Conservation (phyloP, 495 filamentous ascomycete species). For the Glarea lozoyensis region DNA sequence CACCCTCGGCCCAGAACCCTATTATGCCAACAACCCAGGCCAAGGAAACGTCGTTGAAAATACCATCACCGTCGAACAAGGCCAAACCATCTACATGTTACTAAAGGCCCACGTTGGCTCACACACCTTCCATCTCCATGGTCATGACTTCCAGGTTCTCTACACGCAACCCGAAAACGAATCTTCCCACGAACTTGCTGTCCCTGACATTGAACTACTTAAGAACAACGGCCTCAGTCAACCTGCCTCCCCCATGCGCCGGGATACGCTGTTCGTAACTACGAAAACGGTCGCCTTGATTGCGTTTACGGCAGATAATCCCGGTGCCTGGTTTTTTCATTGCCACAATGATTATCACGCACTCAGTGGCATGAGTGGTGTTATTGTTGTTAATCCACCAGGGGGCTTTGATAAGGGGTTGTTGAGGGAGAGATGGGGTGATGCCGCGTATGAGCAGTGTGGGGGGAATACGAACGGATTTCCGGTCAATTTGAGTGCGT, state of each 20-base stretch:
- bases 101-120: background rate
- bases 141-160: background rate
- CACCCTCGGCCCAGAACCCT: too few relatives aligned
- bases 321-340: background rate
- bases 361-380: background rate
- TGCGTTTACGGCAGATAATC: background rate
- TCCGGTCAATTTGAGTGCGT: too few relatives aligned
- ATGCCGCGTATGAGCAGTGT: too few relatives aligned
- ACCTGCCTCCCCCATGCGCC: background rate
- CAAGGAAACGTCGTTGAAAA: background rate
- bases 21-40: background rate
- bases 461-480: too few relatives aligned
- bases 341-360: background rate
- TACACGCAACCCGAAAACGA: background rate
- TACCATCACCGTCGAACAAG: background rate
- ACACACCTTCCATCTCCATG: background rate
- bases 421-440: too few relatives aligned
- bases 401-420: too few relatives aligned
- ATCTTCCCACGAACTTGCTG: background rate
- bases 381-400: too few relatives aligned
- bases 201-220: background rate
- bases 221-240: background rate
- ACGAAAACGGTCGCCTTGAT: background rate
- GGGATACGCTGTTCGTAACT: background rate
- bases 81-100: background rate